These are phyloP conservation scores for Dichotomopilus funicola DNA, from an alignment of 2,329 filamentous ascomycete genomes.

Conservation along the genomic window DNA sequence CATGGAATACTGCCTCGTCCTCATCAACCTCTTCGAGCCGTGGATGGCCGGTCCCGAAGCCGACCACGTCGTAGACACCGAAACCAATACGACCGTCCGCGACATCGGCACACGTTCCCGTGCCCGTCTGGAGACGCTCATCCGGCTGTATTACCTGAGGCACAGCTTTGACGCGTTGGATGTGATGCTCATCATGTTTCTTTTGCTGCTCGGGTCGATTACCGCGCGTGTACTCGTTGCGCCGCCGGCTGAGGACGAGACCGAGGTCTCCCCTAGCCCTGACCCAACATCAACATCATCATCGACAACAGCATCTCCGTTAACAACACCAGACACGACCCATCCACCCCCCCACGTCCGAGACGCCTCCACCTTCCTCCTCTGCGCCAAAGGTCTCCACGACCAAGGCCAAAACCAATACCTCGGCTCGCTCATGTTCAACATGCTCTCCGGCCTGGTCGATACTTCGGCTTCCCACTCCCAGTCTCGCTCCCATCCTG, in stretches of 20 bases:
- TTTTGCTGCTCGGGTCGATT: constrained; percentile 9
- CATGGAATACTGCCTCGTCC: constrained; percentile 5
- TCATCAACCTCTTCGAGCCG: constrained; percentile 7
- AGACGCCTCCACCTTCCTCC: constrained; percentile 10
- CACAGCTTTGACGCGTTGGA: constrained; percentile 12
- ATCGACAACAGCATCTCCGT: not conserved
- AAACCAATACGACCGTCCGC: not conserved
- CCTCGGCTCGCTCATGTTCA: constrained; percentile 5
- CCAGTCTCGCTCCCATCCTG: too few species aligned
- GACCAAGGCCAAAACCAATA: constrained; percentile 12
- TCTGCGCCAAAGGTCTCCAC: constrained; percentile 12
- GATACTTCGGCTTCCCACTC: not conserved
- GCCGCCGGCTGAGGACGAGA: not conserved
- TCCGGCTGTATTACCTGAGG: constrained; percentile 14
- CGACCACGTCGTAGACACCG: not conserved
- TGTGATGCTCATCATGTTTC: constrained; percentile 6
- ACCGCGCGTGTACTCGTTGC: constrained; percentile 5
- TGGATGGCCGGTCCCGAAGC: not conserved
- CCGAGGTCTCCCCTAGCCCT: not conserved
- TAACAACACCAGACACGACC: not conserved
- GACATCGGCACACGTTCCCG: constrained; percentile 3
- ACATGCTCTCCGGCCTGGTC: constrained; percentile 1
- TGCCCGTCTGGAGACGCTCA: constrained; percentile 12
- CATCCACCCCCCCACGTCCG: not conserved
- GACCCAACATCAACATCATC: not conserved